Evolutionary conservation across 2,329 filamentous ascomycete species (phyloP).

Genomic region (Fusarium subtropicale): DNA sequence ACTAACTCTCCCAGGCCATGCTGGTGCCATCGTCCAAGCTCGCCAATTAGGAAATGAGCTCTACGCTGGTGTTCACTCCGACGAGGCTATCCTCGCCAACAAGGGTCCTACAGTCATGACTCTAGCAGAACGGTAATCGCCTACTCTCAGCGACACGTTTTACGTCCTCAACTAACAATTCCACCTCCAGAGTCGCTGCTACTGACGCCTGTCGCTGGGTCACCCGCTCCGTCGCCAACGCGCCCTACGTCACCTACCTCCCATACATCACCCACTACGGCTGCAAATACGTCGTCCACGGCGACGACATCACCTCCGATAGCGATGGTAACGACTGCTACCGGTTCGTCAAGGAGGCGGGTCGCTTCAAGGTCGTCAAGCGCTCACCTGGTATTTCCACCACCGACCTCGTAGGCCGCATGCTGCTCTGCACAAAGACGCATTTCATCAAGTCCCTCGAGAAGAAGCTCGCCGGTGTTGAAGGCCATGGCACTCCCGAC

Average conservation of each 20-base stretch:
- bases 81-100: slow-evolving; percentile 94
- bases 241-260: slow-evolving; percentile 93
- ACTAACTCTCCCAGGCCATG: slow-evolving; percentile 74
- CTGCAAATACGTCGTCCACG: slow-evolving; percentile 95
- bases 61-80: slow-evolving; percentile 92
- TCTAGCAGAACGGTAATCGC: slow-evolving; percentile 78
- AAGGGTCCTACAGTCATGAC: slow-evolving; percentile 99
- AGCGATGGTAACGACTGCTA: slow-evolving; percentile 96
- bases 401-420: slow-evolving; percentile 96
- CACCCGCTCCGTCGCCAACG: slow-evolving; percentile 82
- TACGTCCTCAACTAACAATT: slow-evolving; percentile 7
- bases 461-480: slow-evolving; percentile 73
- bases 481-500: slow-evolving; percentile 75
- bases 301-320: slow-evolving; percentile 97
- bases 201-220: slow-evolving; percentile 97
- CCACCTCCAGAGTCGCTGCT: slow-evolving; percentile 74
- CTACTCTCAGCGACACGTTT: background rate
- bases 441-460: slow-evolving; percentile 91
- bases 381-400: slow-evolving; percentile 96
- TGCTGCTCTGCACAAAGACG: slow-evolving; percentile 93
- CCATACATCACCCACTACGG: slow-evolving; percentile 96
- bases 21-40: slow-evolving; percentile 95
- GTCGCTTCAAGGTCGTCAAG: slow-evolving; percentile 96
- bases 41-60: slow-evolving; percentile 90
- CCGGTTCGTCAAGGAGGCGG: slow-evolving; percentile 94